phyloP scores from a whole-genome alignment of 352 stramenopile genomes.

The Phytophthora meadii region DNA sequence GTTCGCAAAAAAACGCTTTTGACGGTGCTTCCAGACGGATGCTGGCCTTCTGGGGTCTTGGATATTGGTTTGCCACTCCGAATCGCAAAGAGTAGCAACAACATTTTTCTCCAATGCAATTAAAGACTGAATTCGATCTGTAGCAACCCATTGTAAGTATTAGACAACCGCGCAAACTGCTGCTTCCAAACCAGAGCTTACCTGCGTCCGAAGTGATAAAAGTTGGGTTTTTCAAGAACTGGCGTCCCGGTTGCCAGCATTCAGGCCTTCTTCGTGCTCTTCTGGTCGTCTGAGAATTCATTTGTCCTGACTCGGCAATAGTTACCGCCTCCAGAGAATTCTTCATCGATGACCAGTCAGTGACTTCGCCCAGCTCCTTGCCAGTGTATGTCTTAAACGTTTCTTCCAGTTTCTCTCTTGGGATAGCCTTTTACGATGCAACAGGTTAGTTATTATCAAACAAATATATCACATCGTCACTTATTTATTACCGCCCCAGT shows the following conservation, averaged over 20 bases:
- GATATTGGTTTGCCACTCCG: neutral
- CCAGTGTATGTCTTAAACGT: slow-evolving; percentile 43
- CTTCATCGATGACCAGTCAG: slow-evolving; percentile 18
- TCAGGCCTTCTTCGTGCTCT: neutral
- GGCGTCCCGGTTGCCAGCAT: slow-evolving; percentile 42
- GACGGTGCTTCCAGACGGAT: slow-evolving; percentile 14
- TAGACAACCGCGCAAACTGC: neutral
- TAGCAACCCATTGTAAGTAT: neutral
- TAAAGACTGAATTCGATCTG: slow-evolving; percentile 41
- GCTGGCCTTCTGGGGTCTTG: neutral
- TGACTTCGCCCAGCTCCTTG: slow-evolving; percentile 18
- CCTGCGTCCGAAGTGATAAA: slow-evolving; percentile 32
- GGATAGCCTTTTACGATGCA: slow-evolving; percentile 18
- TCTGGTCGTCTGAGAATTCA: neutral
- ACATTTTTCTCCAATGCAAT: slow-evolving; percentile 52
- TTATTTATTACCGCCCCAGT: slow-evolving; percentile 31
- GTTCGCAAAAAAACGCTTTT: slow-evolving; percentile 29
- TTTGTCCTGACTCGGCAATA: neutral
- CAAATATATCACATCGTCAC: neutral
- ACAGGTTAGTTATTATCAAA: neutral
- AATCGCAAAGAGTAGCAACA: slow-evolving; percentile 35
- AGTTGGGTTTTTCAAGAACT: slow-evolving; percentile 33
- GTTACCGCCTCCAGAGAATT: slow-evolving; percentile 10
- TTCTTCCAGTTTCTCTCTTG: slow-evolving; percentile 24
- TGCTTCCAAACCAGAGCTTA: slow-evolving; percentile 14